phyloP scores from a whole-genome alignment of 2,329 filamentous ascomycete genomes.

The Chrysoporthe austroafricana region DNA sequence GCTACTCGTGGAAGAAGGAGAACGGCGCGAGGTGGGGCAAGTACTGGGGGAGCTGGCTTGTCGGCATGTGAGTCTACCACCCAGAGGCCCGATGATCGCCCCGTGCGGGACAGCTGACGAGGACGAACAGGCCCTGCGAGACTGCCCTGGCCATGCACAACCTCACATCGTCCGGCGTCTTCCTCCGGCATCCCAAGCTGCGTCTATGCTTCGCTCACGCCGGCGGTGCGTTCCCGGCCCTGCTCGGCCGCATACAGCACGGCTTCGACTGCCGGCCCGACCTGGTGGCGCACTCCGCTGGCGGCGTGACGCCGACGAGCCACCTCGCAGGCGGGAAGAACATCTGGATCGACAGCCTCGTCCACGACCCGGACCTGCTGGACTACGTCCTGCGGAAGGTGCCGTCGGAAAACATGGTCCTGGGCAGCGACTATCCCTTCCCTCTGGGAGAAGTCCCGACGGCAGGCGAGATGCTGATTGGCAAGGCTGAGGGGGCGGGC shows the following conservation, averaged over 20 bases:
- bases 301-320: constrained; percentile 37
- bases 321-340: constrained; percentile 36
- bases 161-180: constrained; percentile 37
- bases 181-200: constrained; percentile 37
- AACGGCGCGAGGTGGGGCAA: constrained; percentile 38
- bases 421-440: constrained; percentile 44
- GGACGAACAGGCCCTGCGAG: constrained; percentile 35
- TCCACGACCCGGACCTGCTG: constrained; percentile 41
- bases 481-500: constrained; percentile 29
- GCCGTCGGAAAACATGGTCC: constrained; percentile 36
- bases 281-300: constrained; percentile 37
- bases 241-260: constrained; percentile 42
- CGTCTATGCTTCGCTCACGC: constrained; percentile 42
- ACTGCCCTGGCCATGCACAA: constrained; percentile 41
- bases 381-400: constrained; percentile 41
- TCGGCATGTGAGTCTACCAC: constrained; percentile 37
- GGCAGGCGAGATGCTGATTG: constrained; percentile 39
- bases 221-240: constrained; percentile 41
- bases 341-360: constrained; percentile 41
- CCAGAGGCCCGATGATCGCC: neutral
- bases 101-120: neutral
- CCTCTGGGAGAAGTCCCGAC: constrained; percentile 41
- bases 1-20: constrained; percentile 40
- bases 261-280: constrained; percentile 42
- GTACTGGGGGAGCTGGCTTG: constrained; percentile 41